Conservation (phyloP, 2,329 filamentous ascomycete species). For the Metarhizium rileyi region DNA sequence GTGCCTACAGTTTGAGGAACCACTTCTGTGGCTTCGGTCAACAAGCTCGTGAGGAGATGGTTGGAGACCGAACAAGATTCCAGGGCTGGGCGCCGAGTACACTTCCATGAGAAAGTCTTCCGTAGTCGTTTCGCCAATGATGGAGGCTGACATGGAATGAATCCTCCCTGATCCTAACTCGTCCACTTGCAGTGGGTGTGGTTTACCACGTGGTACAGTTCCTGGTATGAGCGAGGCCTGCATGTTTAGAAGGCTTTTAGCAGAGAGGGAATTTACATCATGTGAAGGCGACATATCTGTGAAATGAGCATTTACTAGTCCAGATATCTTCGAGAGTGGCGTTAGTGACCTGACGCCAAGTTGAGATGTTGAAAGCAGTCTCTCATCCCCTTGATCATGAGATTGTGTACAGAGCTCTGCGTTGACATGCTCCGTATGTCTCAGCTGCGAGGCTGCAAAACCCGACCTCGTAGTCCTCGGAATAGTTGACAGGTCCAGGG, state of each 20-base stretch:
- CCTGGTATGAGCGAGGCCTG: neutral
- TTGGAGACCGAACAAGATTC: neutral
- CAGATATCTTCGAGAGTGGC: neutral
- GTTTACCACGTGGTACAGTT: neutral
- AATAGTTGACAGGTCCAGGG: constrained; percentile 5
- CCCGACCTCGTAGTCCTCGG: no score
- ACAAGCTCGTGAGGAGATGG: neutral
- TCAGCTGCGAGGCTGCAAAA: no score
- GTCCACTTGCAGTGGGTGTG: neutral
- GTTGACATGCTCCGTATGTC: no score
- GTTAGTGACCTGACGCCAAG: neutral
- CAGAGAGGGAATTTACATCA: neutral
- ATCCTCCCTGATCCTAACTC: neutral
- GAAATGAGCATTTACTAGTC: neutral
- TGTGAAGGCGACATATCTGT: neutral
- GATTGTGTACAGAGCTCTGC: neutral
- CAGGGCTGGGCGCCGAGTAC: neutral
- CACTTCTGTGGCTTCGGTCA: neutral
- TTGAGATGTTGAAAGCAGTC: neutral
- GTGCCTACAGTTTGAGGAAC: neutral
- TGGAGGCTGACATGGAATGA: constrained; percentile 1
- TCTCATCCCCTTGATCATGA: neutral
- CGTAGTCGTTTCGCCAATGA: neutral
- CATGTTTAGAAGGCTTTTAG: no score
- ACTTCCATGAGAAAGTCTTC: neutral